phyloP scores from a whole-genome alignment of 139 green algal species.

The Desmodesmus armatus region DNA sequence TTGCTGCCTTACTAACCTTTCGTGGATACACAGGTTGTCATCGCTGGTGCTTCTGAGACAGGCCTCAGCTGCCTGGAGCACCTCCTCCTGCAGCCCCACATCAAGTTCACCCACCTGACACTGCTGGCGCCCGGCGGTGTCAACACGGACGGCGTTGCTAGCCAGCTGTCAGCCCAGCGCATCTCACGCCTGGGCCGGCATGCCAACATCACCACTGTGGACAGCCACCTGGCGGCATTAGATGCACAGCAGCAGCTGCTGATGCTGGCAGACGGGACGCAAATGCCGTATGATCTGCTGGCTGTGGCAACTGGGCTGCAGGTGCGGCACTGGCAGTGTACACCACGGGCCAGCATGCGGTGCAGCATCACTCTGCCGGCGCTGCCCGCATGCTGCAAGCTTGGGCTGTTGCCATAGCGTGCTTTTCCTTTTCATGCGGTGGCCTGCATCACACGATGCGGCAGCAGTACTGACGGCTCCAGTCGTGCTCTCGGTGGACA shows the following conservation, averaged over 20 bases:
- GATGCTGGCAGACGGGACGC: slow-evolving; percentile 54
- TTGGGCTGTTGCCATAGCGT: too few species aligned
- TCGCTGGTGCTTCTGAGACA: slow-evolving; percentile 72
- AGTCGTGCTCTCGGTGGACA: too few species aligned
- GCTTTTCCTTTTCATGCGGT: too few species aligned
- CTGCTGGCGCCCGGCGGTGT: slow-evolving; percentile 68
- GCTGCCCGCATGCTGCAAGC: too few species aligned
- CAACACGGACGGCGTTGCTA: slow-evolving; percentile 50
- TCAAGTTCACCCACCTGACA: slow-evolving; percentile 72
- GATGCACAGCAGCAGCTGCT: slow-evolving; percentile 54
- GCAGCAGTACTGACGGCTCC: too few species aligned
- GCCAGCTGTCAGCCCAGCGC: not conserved
- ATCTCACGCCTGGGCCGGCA: slow-evolving; percentile 55
- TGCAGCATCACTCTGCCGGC: too few species aligned
- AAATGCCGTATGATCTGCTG: slow-evolving; percentile 69
- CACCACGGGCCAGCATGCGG: too few species aligned
- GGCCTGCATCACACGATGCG: too few species aligned
- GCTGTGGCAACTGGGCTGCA: slow-evolving; percentile 65
- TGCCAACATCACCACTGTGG: slow-evolving; percentile 62
- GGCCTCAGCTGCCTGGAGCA: slow-evolving; percentile 71
- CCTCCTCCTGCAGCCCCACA: slow-evolving; percentile 63
- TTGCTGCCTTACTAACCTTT: not conserved
- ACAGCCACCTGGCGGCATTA: slow-evolving; percentile 68
- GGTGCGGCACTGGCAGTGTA: not conserved
- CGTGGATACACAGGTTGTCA: slow-evolving; percentile 74